phyloP scores from a whole-genome alignment of 192 early-diverging fungal species.

The Gigaspora rosea region DNA sequence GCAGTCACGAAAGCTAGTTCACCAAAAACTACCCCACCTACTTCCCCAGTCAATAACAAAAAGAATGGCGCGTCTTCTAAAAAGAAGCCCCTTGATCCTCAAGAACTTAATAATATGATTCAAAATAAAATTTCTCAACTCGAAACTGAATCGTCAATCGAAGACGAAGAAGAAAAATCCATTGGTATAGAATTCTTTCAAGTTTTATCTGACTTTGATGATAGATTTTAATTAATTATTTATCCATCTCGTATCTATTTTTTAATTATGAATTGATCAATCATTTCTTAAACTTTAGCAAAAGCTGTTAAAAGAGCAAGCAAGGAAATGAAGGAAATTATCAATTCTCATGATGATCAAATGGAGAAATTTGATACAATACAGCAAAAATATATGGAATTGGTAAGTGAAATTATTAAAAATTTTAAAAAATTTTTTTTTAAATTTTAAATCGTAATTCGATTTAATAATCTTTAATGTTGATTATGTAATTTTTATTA shows the following conservation, averaged over 20 bases:
- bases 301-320: slow-evolving; percentile 61
- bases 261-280: slow-evolving; percentile 2
- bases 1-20: neutral
- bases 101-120: slow-evolving; percentile 56
- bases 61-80: slow-evolving; percentile 29
- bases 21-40: neutral
- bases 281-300: slow-evolving; percentile 39
- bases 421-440: neutral
- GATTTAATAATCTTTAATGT: no score
- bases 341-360: slow-evolving; percentile 50
- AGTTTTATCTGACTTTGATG: neutral
- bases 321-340: slow-evolving; percentile 52
- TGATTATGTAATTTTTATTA: no score
- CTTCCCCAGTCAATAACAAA: neutral
- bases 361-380: slow-evolving; percentile 49
- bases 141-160: slow-evolving; percentile 46
- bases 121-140: slow-evolving; percentile 59
- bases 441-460: no score
- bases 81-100: slow-evolving; percentile 45
- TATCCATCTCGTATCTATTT: neutral
- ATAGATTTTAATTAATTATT: neutral
- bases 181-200: slow-evolving; percentile 43
- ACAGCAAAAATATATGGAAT: slow-evolving; percentile 59
- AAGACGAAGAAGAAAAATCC: slow-evolving; percentile 62
- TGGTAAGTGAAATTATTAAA: slow-evolving; percentile 44